These are phyloP conservation scores for Corrigiola litoralis DNA, from an alignment of 179 eudicot genomes.

Conservation along the genomic window DNA sequence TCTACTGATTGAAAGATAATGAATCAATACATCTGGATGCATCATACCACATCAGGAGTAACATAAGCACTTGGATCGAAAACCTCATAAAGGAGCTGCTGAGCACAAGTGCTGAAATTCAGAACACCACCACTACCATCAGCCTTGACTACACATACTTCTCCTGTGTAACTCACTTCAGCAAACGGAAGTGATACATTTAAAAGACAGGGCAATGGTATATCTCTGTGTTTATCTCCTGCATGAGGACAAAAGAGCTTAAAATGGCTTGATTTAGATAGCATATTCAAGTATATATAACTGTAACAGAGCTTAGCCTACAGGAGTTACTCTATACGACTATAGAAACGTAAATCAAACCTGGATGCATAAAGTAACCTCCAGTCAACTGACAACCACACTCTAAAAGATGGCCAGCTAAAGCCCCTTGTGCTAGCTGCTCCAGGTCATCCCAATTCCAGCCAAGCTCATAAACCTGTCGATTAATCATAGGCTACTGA, in stretches of 20 bases:
- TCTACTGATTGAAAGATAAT: background rate
- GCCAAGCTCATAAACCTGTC: conserved; percentile 90
- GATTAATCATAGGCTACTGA: background rate
- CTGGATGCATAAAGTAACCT: conserved; percentile 97
- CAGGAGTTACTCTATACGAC: background rate
- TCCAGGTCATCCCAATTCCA: conserved; percentile 90
- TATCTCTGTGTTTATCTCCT: conserved; percentile 80
- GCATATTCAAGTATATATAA: conserved; percentile 2
- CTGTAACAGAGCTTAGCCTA: background rate
- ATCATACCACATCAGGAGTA: conserved; percentile 91
- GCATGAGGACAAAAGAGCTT: conserved; percentile 12
- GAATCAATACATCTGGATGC: conserved; percentile 8
- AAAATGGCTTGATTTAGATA: background rate
- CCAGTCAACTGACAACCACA: conserved; percentile 99
- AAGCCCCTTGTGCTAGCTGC: conserved; percentile 77
- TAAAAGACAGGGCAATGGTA: conserved; percentile 58
- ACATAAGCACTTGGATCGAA: conserved; percentile 86
- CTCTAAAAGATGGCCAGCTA: conserved; percentile 96
- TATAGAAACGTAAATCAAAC: conserved; percentile 23
- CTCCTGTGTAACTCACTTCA: conserved; percentile 68
- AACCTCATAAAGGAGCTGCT: conserved; percentile 94
- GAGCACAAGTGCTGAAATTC: conserved; percentile 72
- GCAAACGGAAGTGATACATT: conserved; percentile 85
- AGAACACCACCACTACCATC: conserved; percentile 81
- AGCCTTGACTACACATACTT: conserved; percentile 73